Base-by-base conservation (phyloP, 805 yeast species). In the Priceomyces medius region DNA sequence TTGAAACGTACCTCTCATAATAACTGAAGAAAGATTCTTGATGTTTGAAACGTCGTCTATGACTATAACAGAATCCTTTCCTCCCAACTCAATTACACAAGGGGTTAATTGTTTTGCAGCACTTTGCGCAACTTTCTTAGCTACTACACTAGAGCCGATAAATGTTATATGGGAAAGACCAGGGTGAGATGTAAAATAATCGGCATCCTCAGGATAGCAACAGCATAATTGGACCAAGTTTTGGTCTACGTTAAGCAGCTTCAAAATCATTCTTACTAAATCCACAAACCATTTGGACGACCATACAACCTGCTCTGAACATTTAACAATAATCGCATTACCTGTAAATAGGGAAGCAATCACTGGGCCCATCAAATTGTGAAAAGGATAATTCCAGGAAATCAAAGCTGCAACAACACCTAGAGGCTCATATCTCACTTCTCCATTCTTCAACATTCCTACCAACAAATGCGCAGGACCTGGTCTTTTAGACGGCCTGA, bases 331-430 rank as follows among this genome's bases (percentile, higher is more conserved):
- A 34, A 89, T 82, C 5, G 90, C 89, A 56, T 93, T 91, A 3
- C 99, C 99, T 4, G 96, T 80, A 58, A 90, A 88, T 19, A 93
- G 62, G 1, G 91, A 79, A 2, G 98, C 95, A 42, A 90, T 81
- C 2, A 93, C 73, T 1, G 99, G 99, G 2, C 97, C 97, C 73
- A 93, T 66, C 38, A 90, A 68, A 62, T 93, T 93, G 61, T 93
- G 99, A 63, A 93, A 83, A 0, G 99, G 99, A 60, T 93, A 93
- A 58, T 93, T 93, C 99, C 99, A 93, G 3, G 96, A 87, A 1
- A 93, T 88, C 45, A 93, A 71, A 0, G 98, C 95, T 6, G 95
- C 77, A 19, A 91, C 91, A 10, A 83, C 85, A 5, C 93, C 93
- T 41, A 91, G 64, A 0, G 99, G 98, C 61, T 90, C 96, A 61